Base-by-base conservation (phyloP, 129 eudicot species). In the Smallanthus sonchifolius region DNA sequence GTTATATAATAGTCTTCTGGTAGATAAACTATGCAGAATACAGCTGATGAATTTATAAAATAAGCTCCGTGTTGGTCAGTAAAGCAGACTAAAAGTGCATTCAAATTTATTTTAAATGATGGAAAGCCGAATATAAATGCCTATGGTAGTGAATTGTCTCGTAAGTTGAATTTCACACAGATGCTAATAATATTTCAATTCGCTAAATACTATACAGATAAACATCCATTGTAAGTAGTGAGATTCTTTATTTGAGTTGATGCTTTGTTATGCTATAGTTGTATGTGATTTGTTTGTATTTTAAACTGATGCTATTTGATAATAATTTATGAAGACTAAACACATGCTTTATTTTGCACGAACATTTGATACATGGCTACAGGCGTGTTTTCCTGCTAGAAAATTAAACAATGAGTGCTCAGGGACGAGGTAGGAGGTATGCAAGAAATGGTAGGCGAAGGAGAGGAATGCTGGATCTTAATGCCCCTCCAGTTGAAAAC, bases 381-480 rank as follows among this genome's bases (percentile, higher is more conserved):
- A 30, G 42, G 52, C 5, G 42, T 65, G 36, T 17, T 35, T 45
- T 13, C n/a, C 19, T 49, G 39, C 38, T 20, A 51, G 61, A 7
- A 81, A 42, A 67, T 56, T 59, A 78, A 52, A 15, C 43, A 73
- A 91, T 94, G 99, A 86, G 85, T 80, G 70, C 81, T 19, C 81
- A 57, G 66, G 76, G 75, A 66, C 86, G 42, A 59, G 70, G 77
- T 59, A 54, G 17, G 44, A 88, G 77, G 74, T 69, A 65, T 82
- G 73, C 75, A 49, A 83, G 87, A 77, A 74, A 73, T 47, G 54
- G 74, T 13, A 72, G 86, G 51, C 70, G 75, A 73, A 85, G 85
- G 78, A 94, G 86, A 63, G 75, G 60, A 30, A 76, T 72, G 11
- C 64, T 81, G 70, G 93, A 88, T 81, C 92, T 87, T 19, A 94